These are phyloP conservation scores for Wickerhamiella sergipiensis DNA, from an alignment of 805 yeast species.

Conservation along the genomic window DNA sequence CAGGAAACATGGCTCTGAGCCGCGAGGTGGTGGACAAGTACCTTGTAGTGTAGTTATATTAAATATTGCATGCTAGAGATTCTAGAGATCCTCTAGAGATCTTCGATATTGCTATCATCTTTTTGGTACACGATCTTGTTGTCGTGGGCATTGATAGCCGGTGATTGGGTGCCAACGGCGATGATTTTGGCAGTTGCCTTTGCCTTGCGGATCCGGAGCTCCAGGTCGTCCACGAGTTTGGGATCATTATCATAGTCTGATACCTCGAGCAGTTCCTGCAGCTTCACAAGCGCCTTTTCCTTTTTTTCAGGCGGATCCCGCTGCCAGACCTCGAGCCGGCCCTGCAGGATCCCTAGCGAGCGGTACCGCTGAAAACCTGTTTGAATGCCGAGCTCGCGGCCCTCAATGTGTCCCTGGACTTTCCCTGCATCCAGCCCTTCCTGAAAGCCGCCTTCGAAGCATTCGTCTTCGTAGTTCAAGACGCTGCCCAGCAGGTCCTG, in stretches of 20 bases:
- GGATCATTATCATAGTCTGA: conserved; percentile 36
- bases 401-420: conserved; percentile 51
- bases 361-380: conserved; percentile 31
- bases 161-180: conserved; percentile 22
- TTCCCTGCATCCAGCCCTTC: conserved; percentile 59
- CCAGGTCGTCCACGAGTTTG: conserved; percentile 41
- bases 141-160: conserved; percentile 24
- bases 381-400: conserved; percentile 63
- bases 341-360: conserved; percentile 53
- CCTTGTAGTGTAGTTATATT: conserved; percentile 31
- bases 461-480: conserved; percentile 15
- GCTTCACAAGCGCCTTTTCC: conserved; percentile 12
- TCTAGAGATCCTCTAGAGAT: conserved; percentile 10
- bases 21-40: conserved; percentile 50
- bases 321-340: conserved; percentile 30
- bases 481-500: conserved; percentile 8
- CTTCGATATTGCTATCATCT: conserved; percentile 25
- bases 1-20: conserved; percentile 60
- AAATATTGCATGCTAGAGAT: no score
- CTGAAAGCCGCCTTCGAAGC: conserved; percentile 51
- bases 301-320: conserved; percentile 5
- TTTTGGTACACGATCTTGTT: conserved; percentile 24
- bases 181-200: conserved; percentile 49
- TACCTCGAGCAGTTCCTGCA: conserved; percentile 20
- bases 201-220: conserved; percentile 37